Base-by-base conservation (phyloP, 1,284 basidiomycete genomes). In the Sporisorium reilianum region DNA sequence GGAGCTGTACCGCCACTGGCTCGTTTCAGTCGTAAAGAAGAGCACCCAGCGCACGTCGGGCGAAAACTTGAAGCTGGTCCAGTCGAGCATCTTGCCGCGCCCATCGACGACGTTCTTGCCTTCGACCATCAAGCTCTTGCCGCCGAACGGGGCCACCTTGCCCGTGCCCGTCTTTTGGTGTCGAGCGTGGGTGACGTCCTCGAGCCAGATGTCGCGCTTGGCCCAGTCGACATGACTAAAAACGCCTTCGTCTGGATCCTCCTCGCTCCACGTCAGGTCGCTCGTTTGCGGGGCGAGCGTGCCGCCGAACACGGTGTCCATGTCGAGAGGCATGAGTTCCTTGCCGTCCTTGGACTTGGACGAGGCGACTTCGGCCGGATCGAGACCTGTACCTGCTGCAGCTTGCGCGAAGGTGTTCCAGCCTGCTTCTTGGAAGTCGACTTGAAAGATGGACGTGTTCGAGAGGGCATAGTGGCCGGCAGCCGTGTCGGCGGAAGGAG, bases 1-100 rank as follows among this genome's bases (percentile, higher is more conserved):
- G 56, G 89, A 91, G 9, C 94, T 97, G 84, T 92, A 89, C 38
- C 96, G 89, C 94, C 95, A 99, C 90, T 95, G 93, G 90, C 93
- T 71, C 11, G 48, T 53, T 36, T 58, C 49, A 10, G 61, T 67
- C n/a, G 53, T 71, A 49, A 71, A 74, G 67, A 82, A 78, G 14
- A 82, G 26, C n/a, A 79, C 71, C 55, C 65, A 75, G 7, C 44
- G 34, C 38, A 82, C 53, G 51, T 82, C 78, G 2, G 79, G 78
- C 4, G 77, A 75, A 34, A 81, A 55, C 38, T 59, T 63, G 64
- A 72, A 82, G 23, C 54, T 46, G 23, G 67, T 68, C 71, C 75
- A 82, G 23, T 61, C 52, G 16, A 82, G 30, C 53, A 61, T 71
- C 51, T 46, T 52, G 10, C 80, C 78, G 5, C 46, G 36, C 3